phyloP scores from a whole-genome alignment of 164 flowering plant species.

The Vitis rotundifolia region DNA sequence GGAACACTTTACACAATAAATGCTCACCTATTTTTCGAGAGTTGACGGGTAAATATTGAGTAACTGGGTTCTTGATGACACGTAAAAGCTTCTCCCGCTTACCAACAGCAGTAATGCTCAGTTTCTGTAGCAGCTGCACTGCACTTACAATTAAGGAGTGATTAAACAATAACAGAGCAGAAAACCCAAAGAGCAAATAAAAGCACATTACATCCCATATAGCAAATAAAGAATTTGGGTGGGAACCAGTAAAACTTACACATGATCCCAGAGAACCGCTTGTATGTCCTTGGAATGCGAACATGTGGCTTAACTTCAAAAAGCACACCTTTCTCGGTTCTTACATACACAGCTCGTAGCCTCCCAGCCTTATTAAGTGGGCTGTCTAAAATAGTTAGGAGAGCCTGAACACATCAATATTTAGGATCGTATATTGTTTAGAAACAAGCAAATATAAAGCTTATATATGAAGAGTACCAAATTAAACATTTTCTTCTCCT shows the following conservation, averaged over 20 bases:
- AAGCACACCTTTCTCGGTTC: conserved; percentile 84
- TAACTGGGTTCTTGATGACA: conserved; percentile 84
- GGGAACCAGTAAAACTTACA: conserved; percentile 48
- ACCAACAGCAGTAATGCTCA: conserved; percentile 63
- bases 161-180: not conserved
- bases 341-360: conserved; percentile 75
- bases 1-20: not conserved
- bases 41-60: conserved; percentile 73
- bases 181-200: not conserved
- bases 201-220: not conserved
- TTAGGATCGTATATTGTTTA: not conserved
- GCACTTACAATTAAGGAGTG: conserved; percentile 21
- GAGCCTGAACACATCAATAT: conserved; percentile 52
- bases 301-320: conserved; percentile 87
- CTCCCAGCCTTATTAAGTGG: conserved; percentile 82
- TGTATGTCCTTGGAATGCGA: conserved; percentile 91
- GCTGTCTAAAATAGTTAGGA: conserved; percentile 76
- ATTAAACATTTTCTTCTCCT: not conserved
- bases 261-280: conserved; percentile 86
- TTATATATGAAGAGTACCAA: not conserved
- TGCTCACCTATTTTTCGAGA: conserved; percentile 73
- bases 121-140: conserved; percentile 86
- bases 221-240: not conserved
- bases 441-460: not conserved
- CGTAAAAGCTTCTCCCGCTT: conserved; percentile 83